Percentiles rank a stretch among this genome's conserved stretches.
Conservation (phyloP, 2,329 filamentous ascomycete species). For the Metarhizium album region DNA sequence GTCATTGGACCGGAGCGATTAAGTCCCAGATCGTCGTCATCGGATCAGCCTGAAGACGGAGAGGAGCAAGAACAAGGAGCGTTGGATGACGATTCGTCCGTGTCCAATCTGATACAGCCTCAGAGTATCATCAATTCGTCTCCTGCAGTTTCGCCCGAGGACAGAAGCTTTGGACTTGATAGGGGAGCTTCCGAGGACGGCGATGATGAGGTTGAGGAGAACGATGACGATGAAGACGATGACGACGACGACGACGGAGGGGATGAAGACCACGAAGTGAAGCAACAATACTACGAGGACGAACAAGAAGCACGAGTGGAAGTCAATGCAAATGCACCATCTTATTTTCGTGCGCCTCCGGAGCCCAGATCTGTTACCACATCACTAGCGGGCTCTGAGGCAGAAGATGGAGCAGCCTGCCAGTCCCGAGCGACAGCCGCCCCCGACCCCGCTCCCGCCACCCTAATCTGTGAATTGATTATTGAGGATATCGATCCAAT, state of each 20-base stretch:
- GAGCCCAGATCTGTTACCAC: neutral
- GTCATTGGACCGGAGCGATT: conserved; percentile 22
- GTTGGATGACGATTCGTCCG: conserved; percentile 10
- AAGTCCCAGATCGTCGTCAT: conserved; percentile 25
- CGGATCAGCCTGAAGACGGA: conserved; percentile 12
- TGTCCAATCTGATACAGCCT: neutral
- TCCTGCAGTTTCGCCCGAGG: neutral
- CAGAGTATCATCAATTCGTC: neutral
- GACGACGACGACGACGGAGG: neutral
- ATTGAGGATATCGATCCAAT: conserved; percentile 38
- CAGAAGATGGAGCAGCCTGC: conserved; percentile 8
- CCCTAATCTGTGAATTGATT: conserved; percentile 21
- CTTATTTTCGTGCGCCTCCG: neutral
- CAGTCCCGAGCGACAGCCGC: conserved; percentile 9
- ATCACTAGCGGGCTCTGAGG: conserved; percentile 9
- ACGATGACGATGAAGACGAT: neutral
- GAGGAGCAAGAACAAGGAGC: conserved; percentile 12
- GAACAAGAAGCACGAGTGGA: neutral
- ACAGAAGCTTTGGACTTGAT: neutral
- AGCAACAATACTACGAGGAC: neutral
- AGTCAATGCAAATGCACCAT: neutral
- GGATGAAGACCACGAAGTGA: neutral
- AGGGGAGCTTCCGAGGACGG: no score
- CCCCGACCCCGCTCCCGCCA: conserved; percentile 7
- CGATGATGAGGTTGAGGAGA: no score